Percentiles rank a stretch among this genome's conserved stretches.
phyloP scores from a whole-genome alignment of 2,329 filamentous ascomycete species.

The Mycosphaerella arachidis region DNA sequence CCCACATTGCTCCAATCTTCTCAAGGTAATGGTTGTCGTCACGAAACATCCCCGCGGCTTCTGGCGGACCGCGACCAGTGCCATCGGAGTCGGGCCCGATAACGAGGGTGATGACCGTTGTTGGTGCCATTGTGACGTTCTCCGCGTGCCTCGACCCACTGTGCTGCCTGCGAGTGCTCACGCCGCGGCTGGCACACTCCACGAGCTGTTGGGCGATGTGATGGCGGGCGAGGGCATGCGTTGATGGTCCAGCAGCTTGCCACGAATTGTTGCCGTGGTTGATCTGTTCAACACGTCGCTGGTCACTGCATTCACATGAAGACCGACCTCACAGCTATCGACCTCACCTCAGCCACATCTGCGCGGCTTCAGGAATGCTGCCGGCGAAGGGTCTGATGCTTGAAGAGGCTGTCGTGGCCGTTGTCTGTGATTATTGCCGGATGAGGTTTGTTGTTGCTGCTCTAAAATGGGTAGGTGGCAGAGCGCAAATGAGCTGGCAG shows the following conservation, averaged over 20 bases:
- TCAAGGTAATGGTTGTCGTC: slow-evolving; percentile 28
- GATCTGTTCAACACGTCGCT: neutral
- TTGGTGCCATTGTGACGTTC: neutral
- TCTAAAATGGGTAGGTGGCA: neutral
- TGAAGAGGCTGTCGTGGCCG: neutral
- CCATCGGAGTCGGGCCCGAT: slow-evolving; percentile 16
- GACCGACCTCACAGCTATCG: neutral
- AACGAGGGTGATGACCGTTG: neutral
- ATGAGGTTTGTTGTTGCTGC: neutral
- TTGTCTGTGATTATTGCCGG: neutral
- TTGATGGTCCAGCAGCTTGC: too few relatives aligned
- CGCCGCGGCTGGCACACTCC: too few relatives aligned
- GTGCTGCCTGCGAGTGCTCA: too few relatives aligned
- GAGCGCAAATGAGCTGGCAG: neutral
- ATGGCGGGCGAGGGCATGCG: too few relatives aligned
- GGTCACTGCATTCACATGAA: neutral
- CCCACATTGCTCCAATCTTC: slow-evolving; percentile 26
- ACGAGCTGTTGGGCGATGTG: too few relatives aligned
- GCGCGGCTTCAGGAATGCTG: neutral
- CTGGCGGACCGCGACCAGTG: slow-evolving; percentile 1
- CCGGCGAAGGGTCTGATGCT: neutral
- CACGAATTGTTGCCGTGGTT: too few relatives aligned
- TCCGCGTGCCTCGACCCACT: too few relatives aligned
- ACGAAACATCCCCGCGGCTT: slow-evolving; percentile 5
- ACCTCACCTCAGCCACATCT: neutral